These are phyloP conservation scores for Chlamydomonas eustigma DNA, from an alignment of 139 green algal species.

Conservation along the genomic window DNA sequence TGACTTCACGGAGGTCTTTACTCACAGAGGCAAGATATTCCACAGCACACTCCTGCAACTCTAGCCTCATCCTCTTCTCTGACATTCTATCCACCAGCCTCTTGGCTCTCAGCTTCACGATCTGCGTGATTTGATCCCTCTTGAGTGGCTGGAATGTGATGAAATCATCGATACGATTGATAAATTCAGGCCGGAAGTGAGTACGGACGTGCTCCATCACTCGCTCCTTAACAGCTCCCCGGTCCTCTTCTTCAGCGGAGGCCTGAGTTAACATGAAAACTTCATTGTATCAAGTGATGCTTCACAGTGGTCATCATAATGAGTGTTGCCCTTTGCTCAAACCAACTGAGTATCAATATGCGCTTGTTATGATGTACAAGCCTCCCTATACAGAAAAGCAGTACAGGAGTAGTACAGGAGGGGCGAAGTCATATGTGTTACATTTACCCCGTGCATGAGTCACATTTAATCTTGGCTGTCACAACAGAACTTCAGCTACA, in stretches of 20 bases:
- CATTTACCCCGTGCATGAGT: no score
- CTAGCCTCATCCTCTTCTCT: slow-evolving; percentile 84
- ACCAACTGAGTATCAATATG: no score
- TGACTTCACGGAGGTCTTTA: no score
- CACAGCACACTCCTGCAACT: slow-evolving; percentile 59
- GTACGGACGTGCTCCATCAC: slow-evolving; percentile 72
- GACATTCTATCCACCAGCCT: slow-evolving; percentile 59
- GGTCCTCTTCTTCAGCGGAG: slow-evolving; percentile 12
- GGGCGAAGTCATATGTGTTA: no score
- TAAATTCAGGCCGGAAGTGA: slow-evolving; percentile 78
- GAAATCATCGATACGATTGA: slow-evolving; percentile 97
- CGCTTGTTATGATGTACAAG: no score
- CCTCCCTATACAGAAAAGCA: no score
- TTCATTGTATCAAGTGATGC: slow-evolving; percentile 8
- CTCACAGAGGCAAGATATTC: slow-evolving; percentile 59
- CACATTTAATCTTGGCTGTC: no score
- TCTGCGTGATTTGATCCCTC: slow-evolving; percentile 75
- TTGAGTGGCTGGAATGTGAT: slow-evolving; percentile 91
- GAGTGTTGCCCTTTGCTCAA: no score
- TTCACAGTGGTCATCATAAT: no score
- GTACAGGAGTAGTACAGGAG: no score
- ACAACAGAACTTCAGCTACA: no score
- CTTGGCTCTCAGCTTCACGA: slow-evolving; percentile 66
- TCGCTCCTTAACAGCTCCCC: slow-evolving; percentile 24
- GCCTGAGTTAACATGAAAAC: background rate